Base-by-base conservation (phyloP, 108 stramenopile genomes). In the Stephanodiscus minutulus region DNA sequence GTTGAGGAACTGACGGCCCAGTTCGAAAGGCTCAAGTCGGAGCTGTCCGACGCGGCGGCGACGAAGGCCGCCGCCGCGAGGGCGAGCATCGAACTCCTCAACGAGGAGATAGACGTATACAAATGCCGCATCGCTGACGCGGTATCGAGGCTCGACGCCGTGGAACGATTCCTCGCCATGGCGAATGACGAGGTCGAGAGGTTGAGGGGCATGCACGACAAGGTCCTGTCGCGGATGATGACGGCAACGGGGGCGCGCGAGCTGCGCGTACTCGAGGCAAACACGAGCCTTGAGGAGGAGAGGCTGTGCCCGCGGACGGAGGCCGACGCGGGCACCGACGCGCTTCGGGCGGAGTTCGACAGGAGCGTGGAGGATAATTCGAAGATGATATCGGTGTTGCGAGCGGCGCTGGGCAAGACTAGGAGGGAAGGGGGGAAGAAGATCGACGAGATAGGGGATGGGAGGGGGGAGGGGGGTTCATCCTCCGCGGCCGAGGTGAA, bases 171-270 rank as follows among this genome's bases (percentile, higher is more conserved):
- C 27, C 41, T 72, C 18, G 29, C 29, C 11, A 17, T 25, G 5
- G 79, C 77, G 2, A 57, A 71, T 58, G 44, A 44, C 8, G 72
- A 80, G 18, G 72, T 61, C 11, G 11, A 43, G 50, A 61, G 56
- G 29, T 65, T 43, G 54, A 68, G 68, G 46, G 5, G 22, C 1
- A 53, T 72, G 25, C 64, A 68, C 50, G 71, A 80, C 1, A 36
- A 66, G 8, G 37, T 73, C 29, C 66, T 71, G 71, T 49, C 25
- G 11, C 64, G 71, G 17, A 41, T 70, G 24, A 13, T 3, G 13
- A 44, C 12, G 43, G 43, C 43, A 0, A 0, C 43, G 43, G 13
- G 15, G 43, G 43, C 15, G 0, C 43, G 43, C 43, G 50, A 62
- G 27, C 49, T 31, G 35, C 57, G 44, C 41, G 48, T 73, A 8